phyloP scores from a whole-genome alignment of 768 basidiomycete species.

The Piloderma croceum region DNA sequence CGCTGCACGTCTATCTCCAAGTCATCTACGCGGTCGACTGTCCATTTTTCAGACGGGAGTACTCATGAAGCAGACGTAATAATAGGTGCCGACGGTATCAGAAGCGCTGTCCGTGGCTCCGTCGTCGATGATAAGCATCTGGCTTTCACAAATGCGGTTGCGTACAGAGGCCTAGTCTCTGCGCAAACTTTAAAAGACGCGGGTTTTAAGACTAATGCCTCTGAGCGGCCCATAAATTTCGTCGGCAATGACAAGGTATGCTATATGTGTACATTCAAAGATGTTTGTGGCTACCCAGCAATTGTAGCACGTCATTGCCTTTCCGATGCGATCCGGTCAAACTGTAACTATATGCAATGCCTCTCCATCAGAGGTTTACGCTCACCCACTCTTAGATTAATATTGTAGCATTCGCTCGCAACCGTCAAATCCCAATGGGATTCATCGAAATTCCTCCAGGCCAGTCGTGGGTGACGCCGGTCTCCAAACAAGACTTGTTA shows the following conservation, averaged over 20 bases:
- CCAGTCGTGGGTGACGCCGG: constrained; percentile 37
- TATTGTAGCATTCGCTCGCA: constrained; percentile 37
- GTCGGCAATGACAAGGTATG: neutral
- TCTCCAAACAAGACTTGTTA: constrained; percentile 33
- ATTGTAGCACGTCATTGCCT: neutral
- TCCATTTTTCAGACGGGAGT: constrained; percentile 31
- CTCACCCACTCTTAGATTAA: constrained; percentile 35
- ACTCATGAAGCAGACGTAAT: constrained; percentile 35
- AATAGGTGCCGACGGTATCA: constrained; percentile 43
- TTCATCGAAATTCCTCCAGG: constrained; percentile 36
- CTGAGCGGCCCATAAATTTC: neutral
- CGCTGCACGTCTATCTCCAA: constrained; percentile 36
- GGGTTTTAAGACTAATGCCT: neutral
- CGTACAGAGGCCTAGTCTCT: neutral
- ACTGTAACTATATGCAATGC: neutral
- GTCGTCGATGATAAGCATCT: neutral
- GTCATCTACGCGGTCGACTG: too few species aligned
- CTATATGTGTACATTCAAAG: neutral
- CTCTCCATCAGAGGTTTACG: constrained; percentile 31
- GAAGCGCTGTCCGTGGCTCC: constrained; percentile 3
- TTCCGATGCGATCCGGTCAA: constrained; percentile 15
- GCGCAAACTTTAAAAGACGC: neutral
- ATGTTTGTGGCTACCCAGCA: neutral
- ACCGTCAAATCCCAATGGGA: constrained; percentile 46
- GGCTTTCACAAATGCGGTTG: neutral